A percentile compares a stretch with the other conserved stretches of the same genome.
Evolutionary conservation across 345 rosid species (phyloP).

Genomic region (rapeseed (Brassica napus)): Da-Ae NC_063448.1:18499001-18499500

Average conservation of each 20-base stretch:
- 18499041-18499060: slow-evolving; percentile 50
- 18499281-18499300: slow-evolving; percentile 65
- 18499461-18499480: background rate
- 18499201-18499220: slow-evolving; percentile 85
- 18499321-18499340: slow-evolving; percentile 67
- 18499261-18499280: slow-evolving; percentile 79
- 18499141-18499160: slow-evolving; percentile 90
- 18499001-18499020: slow-evolving; percentile 69
- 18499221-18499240: slow-evolving; percentile 82
- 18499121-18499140: slow-evolving; percentile 88
- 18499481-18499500: background rate
- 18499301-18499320: slow-evolving; percentile 69
- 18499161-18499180: slow-evolving; percentile 89
- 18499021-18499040: slow-evolving; percentile 61
- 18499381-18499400: slow-evolving; percentile 92
- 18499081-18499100: slow-evolving; percentile 34
- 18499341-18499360: slow-evolving; percentile 70
- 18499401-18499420: slow-evolving; percentile 42
- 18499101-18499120: slow-evolving; percentile 65
- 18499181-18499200: slow-evolving; percentile 83
- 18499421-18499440: background rate
- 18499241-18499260: slow-evolving; percentile 82
- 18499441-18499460: background rate
- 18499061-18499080: slow-evolving; percentile 62
- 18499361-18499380: slow-evolving; percentile 81